Evolutionary conservation across 106 monocot genomes (phyloP), one percentile per base, ranked within the genome.

Genomic region (Dendrobium nobile): DNA sequence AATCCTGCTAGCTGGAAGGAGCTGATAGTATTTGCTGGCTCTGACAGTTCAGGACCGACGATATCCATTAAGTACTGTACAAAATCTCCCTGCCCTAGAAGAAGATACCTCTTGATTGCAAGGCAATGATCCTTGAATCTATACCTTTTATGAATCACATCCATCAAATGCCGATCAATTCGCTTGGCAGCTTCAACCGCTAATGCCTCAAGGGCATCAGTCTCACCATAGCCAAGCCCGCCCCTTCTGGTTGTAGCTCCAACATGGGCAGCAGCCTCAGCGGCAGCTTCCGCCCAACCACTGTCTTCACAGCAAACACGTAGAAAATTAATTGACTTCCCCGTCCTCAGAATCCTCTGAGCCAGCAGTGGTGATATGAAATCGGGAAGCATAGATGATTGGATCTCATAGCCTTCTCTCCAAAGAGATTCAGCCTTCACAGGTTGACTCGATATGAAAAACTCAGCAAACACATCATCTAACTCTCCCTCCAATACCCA

Each of bases 401-500:
- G 87, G 80, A 99, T 91, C 51, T 79, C 78, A 73, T 99, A 99
- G 3, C 99, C 99, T 81, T 95, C 95, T 77, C 88, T 81, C 99
- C 99, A 99, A 20, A 99, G 84, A 33, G 93, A 91, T 67, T 95
- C 94, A 2, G 87, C 99, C 87, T 93, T 93, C 4, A 91, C 95
- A n/a, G 91, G 87, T 56, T 93, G 92, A 61, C 91, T 84, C 7
- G 93, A 73, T 43, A 99, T 88, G 72, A 99, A 99, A 77, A 99
- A 90, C 73, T 99, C 99, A 7, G 84, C 82, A 79, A 95, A 95
- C 15, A 90, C 54, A 72, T 99, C 99, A 67, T 93, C 91, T 68
- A 99, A 80, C 82, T 99, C 99, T 28, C 99, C 99, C 83, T 95
- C 95, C 70, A 93, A 82, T 59, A 99, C 99, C 99, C 99, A 99